phyloP scores from a whole-genome alignment of 768 basidiomycete genomes.

The Leccinum broughii region DNA sequence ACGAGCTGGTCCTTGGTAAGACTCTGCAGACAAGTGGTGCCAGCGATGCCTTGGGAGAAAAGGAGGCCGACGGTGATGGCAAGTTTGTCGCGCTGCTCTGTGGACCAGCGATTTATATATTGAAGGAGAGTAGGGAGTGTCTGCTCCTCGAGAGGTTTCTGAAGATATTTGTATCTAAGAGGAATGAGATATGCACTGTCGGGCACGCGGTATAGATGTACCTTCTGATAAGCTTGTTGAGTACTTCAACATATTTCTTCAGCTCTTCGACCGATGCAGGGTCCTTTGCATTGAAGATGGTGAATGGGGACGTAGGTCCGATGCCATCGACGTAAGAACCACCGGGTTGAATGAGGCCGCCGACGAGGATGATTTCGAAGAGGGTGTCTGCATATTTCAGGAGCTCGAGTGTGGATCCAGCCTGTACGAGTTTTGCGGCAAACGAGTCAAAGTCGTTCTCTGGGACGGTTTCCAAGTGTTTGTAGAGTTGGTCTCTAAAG shows the following conservation, averaged over 20 bases:
- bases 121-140: slow-evolving; percentile 84
- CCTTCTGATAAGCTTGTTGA: slow-evolving; percentile 96
- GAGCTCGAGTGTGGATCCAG: slow-evolving; percentile 90
- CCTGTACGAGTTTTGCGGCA: slow-evolving; percentile 82
- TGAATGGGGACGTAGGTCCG: slow-evolving; percentile 84
- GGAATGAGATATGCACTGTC: slow-evolving; percentile 4
- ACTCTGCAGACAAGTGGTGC: slow-evolving; percentile 73
- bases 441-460: slow-evolving; percentile 81
- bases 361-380: slow-evolving; percentile 94
- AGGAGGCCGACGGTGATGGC: slow-evolving; percentile 79
- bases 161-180: slow-evolving; percentile 95
- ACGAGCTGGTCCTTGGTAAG: slow-evolving; percentile 93
- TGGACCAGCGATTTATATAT: slow-evolving; percentile 84
- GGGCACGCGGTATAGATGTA: slow-evolving; percentile 31
- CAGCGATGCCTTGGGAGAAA: slow-evolving; percentile 80
- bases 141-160: slow-evolving; percentile 89
- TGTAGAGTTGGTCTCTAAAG: slow-evolving; percentile 92
- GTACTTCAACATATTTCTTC: slow-evolving; percentile 90
- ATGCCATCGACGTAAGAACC: slow-evolving; percentile 89
- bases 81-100: slow-evolving; percentile 78
- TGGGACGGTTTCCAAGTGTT: slow-evolving; percentile 82
- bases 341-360: slow-evolving; percentile 95
- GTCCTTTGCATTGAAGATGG: slow-evolving; percentile 78
- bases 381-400: slow-evolving; percentile 97
- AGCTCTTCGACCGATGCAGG: slow-evolving; percentile 81